Evolutionary conservation across 345 rosid species (phyloP), one percentile per base, ranked within the genome.

Genomic region (Clausena lansium): DNA sequence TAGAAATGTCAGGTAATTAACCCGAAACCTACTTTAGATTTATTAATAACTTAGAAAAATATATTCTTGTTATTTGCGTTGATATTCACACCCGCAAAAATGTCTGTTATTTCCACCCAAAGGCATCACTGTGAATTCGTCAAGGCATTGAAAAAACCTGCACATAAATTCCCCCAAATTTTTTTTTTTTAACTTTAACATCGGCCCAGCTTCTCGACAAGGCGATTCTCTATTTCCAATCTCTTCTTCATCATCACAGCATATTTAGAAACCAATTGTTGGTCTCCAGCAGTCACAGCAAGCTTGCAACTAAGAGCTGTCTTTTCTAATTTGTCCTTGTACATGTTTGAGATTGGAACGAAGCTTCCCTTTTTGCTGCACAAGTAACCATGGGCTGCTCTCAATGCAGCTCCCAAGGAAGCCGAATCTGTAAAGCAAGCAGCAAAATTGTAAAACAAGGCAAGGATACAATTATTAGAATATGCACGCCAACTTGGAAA

Each of bases 311-410:
- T 86, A 33, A 92, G 85, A 36, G 98, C 85, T 11, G 97, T 86
- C 68, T 79, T 89, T 81, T 92, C 94, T 78, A 87, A 66, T 80
- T 84, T 94, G 85, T 87, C 87, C 78, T 83, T 75, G 84, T 91
- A 96, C 84, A 94, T 78, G 54, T 71, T 3, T 15, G 99, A 87
- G 25, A 92, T 89, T 5, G 91, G 88, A 64, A 91, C 85, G 41
- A 96, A 94, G 61, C 84, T 85, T 68, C 95, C 94, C 54, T 87
- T 86, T 64, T 81, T 85, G 82, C 77, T 84, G 90, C 99, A 96
- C 72, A 92, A 61, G 97, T 96, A 96, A 61, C 98, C 97, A 32
- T 94, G 95, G 4, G 95, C 97, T 39, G 97, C 98, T 76, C 97
- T 92, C 75, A 94, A 78, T 39, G 98, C 97, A 70, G 94, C 98